Conservation (phyloP, 371 early-diverging fungal genomes). For the Mucor piriformis region DNA sequence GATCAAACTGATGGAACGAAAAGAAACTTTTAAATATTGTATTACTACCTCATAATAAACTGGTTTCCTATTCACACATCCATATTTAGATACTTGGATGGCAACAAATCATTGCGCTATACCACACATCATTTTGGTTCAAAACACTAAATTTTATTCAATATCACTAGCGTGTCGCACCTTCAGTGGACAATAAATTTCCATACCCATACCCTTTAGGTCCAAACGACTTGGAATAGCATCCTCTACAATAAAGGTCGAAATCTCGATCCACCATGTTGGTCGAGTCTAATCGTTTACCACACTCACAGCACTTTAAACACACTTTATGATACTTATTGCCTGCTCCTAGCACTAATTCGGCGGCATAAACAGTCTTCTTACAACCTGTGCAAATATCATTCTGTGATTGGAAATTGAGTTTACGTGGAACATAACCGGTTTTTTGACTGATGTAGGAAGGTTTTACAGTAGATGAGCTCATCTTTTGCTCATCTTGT, state of each 20-base stretch:
- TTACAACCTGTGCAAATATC: constrained; percentile 50
- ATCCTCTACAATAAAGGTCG: constrained; percentile 50
- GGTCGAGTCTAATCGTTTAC: constrained; percentile 47
- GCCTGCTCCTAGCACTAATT: constrained; percentile 48
- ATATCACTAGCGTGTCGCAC: constrained; percentile 36
- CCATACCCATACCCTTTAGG: constrained; percentile 47
- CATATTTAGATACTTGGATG: no score
- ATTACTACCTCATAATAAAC: no score
- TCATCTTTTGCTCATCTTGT: not conserved
- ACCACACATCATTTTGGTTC: no score
- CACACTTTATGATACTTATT: constrained; percentile 56
- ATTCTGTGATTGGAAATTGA: constrained; percentile 36
- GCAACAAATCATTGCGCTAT: not conserved
- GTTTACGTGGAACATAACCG: constrained; percentile 46
- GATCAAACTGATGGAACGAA: no score
- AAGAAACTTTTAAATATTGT: no score
- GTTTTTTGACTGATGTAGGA: constrained; percentile 26
- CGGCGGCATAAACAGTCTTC: constrained; percentile 55
- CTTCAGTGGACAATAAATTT: constrained; percentile 34
- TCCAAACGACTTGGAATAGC: constrained; percentile 47
- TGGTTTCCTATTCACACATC: no score
- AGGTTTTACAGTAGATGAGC: not conserved
- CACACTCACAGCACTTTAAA: constrained; percentile 46
- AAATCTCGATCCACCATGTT: constrained; percentile 54
- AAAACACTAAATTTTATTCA: no score